A percentile compares a stretch with the other conserved stretches of the same genome.
Conservation (phyloP, 2,329 filamentous ascomycete genomes). For the Chrysoporthe austroafricana region DNA sequence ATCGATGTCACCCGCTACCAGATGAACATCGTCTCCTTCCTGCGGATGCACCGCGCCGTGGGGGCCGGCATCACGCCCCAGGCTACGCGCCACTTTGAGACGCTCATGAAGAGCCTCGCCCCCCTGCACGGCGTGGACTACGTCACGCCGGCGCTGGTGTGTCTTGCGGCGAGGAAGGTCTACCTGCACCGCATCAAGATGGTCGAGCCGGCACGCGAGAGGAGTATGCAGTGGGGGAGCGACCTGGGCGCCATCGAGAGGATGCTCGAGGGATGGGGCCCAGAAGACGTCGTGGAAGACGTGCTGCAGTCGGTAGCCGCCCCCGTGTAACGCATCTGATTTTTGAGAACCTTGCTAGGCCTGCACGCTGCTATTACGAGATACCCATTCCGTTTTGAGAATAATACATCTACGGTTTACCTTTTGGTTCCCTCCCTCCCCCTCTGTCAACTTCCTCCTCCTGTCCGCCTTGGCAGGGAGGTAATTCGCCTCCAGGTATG, state of each 20-base stretch:
- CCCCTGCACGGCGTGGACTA: conserved; percentile 80
- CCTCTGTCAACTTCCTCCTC: not conserved
- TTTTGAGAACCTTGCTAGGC: not conserved
- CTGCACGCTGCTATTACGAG: not conserved
- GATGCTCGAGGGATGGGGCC: conserved; percentile 64
- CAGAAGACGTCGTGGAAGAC: conserved; percentile 68
- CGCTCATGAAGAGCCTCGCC: conserved; percentile 73
- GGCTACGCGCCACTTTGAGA: conserved; percentile 77
- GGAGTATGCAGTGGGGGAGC: conserved; percentile 94
- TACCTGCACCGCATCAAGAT: conserved; percentile 84
- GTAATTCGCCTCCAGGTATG: not conserved
- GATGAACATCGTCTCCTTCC: conserved; percentile 84
- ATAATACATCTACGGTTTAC: not conserved
- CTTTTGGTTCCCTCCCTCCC: not conserved
- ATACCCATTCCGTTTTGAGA: conserved; percentile 8
- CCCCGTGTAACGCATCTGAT: conserved; percentile 46
- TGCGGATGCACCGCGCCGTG: conserved; percentile 86
- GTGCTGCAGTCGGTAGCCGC: conserved; percentile 61
- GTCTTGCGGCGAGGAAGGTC: conserved; percentile 81
- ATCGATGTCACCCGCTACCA: conserved; percentile 83
- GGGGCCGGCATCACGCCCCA: conserved; percentile 75
- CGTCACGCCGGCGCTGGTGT: conserved; percentile 82
- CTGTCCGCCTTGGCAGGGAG: not conserved
- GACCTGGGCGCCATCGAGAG: conserved; percentile 69
- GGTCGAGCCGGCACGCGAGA: conserved; percentile 70